These are phyloP conservation scores for Trichoderma lentiforme DNA, from an alignment of 2,329 filamentous ascomycete genomes.

Conservation along the genomic window DNA sequence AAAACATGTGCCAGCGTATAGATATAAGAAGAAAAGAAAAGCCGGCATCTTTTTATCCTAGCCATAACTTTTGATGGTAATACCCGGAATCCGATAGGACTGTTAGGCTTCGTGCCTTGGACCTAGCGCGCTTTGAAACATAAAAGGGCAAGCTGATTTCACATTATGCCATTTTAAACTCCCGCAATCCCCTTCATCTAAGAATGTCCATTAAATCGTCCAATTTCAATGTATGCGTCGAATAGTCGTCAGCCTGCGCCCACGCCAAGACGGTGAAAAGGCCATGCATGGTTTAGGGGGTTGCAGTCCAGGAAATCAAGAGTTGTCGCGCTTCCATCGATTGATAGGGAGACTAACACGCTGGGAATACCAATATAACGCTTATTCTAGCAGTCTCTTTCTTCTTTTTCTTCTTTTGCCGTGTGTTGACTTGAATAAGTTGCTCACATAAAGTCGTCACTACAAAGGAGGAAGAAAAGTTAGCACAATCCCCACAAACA, in stretches of 20 bases:
- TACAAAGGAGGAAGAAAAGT: slow-evolving; percentile 30
- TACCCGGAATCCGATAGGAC: background rate
- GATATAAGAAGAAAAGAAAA: background rate
- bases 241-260: background rate
- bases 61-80: slow-evolving; percentile 9
- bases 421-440: background rate
- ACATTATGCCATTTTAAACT: background rate
- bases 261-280: too few species aligned
- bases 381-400: background rate
- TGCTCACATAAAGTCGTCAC: slow-evolving; percentile 71
- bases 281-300: background rate
- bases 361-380: background rate
- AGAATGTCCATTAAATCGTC: background rate
- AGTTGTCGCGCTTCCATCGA: background rate
- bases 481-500: slow-evolving; percentile 18
- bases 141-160: background rate
- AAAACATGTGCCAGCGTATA: background rate
- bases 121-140: background rate
- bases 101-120: background rate
- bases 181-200: background rate
- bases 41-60: slow-evolving; percentile 5
- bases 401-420: background rate
- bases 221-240: background rate
- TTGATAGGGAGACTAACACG: background rate
- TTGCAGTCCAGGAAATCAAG: background rate